Evolutionary conservation across 2,329 filamentous ascomycete genomes (phyloP), one percentile per base, ranked within the genome.

Genomic region (Sporothrix schenckii): DNA sequence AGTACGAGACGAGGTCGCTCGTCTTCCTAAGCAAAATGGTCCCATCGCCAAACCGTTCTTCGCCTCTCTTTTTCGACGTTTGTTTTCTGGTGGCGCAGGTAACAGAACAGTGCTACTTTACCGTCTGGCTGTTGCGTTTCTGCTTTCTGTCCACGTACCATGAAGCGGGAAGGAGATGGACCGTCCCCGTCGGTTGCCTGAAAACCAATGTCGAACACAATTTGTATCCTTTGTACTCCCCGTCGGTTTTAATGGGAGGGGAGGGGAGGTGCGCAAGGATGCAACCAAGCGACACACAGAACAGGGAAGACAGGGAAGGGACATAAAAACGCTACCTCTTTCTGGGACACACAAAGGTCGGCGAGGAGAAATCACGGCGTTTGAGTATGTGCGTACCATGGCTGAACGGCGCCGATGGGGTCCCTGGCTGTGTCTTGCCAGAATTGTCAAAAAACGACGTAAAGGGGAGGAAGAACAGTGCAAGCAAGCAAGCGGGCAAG

Each of bases 251-350:
- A 34, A 27, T 47, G 39, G 60, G 41, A 65, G 61, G 21, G 61
- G 44, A 30, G 60, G 41, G 60, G 60, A 41, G 60, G 49, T 53
- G 34, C 5, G 50, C 65, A 67, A 67, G 65, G 65, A 67, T 66
- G 63, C 63, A 66, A 53, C 63, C 49, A 52, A 52, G 61, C 61
- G 16, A 50, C 61, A 66, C 44, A 52, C 61, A 34, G 44, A 50
- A 39, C 30, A 44, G 16, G 34, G 13, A 54, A 24, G 24, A 63
- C 13, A 66, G 63, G 9, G 24, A 27, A 66, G 44, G 39, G 63
- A 66, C 47, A 39, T 3, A n/a, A 52, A 52, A 27, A 19, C 61
- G 61, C 61, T 50, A 49, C 61, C 44, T 34, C 61, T 50, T 30
- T 66, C 27, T 66, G 16, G 63, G 63, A 66, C 41, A 66, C 19